phyloP scores from a whole-genome alignment of 2,329 filamentous ascomycete genomes.

The Zasmidium cellare region DNA sequence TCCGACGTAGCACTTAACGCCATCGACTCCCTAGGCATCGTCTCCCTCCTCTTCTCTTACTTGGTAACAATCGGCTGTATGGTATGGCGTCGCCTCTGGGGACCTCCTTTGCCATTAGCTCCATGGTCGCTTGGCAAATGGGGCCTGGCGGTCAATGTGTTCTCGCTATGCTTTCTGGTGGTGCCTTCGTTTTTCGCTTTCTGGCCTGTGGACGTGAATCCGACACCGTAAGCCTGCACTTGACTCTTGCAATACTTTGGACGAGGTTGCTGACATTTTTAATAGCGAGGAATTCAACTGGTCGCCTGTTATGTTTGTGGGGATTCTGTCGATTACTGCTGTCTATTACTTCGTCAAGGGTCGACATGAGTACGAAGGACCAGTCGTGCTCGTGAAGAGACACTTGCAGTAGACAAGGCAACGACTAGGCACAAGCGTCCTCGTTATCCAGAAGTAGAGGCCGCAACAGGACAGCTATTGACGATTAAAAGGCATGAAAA shows the following conservation, averaged over 20 bases:
- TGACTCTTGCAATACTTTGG: too few species aligned
- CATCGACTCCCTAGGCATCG: conserved; percentile 43
- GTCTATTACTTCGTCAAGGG: conserved; percentile 15
- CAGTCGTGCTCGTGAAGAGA: conserved; percentile 15
- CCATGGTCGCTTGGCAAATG: conserved; percentile 41
- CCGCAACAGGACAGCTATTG: too few species aligned
- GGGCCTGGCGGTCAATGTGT: conserved; percentile 31
- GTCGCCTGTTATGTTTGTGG: conserved; percentile 18
- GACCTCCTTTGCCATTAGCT: conserved; percentile 34
- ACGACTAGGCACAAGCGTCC: too few species aligned
- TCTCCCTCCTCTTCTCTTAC: conserved; percentile 42
- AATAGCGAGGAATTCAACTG: conserved; percentile 20
- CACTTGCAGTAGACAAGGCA: too few species aligned
- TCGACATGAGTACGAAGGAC: conserved; percentile 15
- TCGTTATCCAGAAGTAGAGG: too few species aligned
- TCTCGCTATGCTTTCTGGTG: background rate
- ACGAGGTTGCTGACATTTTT: too few species aligned
- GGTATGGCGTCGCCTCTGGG: conserved; percentile 37
- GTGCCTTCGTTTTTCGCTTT: background rate
- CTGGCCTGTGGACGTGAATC: background rate
- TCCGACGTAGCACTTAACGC: conserved; percentile 46
- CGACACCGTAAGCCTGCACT: background rate
- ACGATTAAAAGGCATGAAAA: too few species aligned
- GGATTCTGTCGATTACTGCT: conserved; percentile 14
- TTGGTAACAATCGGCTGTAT: conserved; percentile 38